phyloP scores from a whole-genome alignment of 2,329 filamentous ascomycete genomes.

The Didymellaceae sp. region DNA sequence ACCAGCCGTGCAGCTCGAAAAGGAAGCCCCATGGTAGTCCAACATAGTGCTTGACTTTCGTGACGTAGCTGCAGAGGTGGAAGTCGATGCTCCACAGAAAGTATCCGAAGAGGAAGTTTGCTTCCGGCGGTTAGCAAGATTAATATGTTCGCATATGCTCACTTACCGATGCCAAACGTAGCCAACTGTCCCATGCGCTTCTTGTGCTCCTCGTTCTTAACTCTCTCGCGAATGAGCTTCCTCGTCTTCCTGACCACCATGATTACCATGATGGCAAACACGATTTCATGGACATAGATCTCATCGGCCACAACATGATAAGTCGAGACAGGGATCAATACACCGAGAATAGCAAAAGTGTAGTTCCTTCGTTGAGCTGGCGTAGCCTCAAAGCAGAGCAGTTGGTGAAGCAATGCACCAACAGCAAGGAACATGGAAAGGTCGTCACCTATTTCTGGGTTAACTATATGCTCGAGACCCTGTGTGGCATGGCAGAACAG shows the following conservation, averaged over 20 bases:
- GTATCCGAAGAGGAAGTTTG: constrained; percentile 58
- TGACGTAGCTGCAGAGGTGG: constrained; percentile 59
- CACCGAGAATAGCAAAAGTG: constrained; percentile 36
- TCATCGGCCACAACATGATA: constrained; percentile 50
- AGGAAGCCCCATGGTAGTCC: constrained; percentile 64
- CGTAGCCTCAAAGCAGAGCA: constrained; percentile 52
- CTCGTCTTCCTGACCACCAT: constrained; percentile 44
- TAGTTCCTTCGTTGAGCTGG: constrained; percentile 30
- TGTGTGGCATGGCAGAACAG: no score
- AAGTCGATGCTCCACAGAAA: constrained; percentile 65
- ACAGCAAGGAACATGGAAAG: constrained; percentile 65
- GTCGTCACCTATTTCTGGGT: constrained; percentile 55
- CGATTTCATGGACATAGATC: constrained; percentile 47
- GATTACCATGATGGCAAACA: constrained; percentile 52
- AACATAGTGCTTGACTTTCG: constrained; percentile 52
- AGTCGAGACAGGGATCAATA: constrained; percentile 41
- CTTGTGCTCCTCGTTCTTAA: constrained; percentile 31
- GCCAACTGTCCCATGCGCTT: constrained; percentile 35
- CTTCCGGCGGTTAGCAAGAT: constrained; percentile 10
- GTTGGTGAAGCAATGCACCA: constrained; percentile 60
- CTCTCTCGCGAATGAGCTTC: constrained; percentile 34
- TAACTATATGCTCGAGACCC: neutral
- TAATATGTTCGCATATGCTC: neutral
- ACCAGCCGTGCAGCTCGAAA: constrained; percentile 68
- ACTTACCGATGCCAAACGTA: constrained; percentile 38